Conservation (phyloP, 2,329 filamentous ascomycete genomes). For the Chaetomiaceae sp. region DNA sequence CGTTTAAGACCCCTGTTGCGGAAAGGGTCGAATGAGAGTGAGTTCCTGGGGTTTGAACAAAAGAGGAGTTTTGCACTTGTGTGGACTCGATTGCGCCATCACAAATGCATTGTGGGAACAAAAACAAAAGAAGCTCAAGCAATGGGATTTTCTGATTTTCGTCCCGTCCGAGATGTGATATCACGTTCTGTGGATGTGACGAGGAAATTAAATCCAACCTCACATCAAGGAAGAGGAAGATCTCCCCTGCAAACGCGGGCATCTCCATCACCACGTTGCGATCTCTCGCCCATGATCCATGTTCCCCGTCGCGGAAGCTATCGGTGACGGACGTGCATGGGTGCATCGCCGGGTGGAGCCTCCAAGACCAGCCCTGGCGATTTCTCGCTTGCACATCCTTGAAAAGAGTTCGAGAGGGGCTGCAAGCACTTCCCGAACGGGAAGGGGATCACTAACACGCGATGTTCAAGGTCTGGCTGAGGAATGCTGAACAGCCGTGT, state of each 20-base stretch:
- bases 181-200: not conserved
- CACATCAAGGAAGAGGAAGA: no score
- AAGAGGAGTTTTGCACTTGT: conserved; percentile 5
- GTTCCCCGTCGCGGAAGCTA: conserved; percentile 21
- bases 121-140: not conserved
- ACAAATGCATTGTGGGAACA: conserved; percentile 6
- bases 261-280: conserved; percentile 9
- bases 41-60: not conserved
- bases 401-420: not conserved
- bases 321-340: conserved; percentile 22
- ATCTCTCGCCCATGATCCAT: conserved; percentile 15
- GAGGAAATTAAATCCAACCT: no score
- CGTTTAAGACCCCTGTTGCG: not conserved
- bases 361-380: not conserved
- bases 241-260: not conserved
- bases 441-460: conserved; percentile 14
- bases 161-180: conserved; percentile 2
- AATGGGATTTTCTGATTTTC: not conserved
- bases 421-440: conserved; percentile 9
- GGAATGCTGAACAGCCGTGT: no score
- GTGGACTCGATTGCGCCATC: conserved; percentile 10
- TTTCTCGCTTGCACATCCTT: conserved; percentile 6
- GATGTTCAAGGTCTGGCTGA: not conserved
- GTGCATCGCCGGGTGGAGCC: conserved; percentile 12
- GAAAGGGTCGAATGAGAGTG: not conserved